Base-by-base conservation (phyloP, 2,329 filamentous ascomycete genomes). In the Pyricularia sp. region DNA sequence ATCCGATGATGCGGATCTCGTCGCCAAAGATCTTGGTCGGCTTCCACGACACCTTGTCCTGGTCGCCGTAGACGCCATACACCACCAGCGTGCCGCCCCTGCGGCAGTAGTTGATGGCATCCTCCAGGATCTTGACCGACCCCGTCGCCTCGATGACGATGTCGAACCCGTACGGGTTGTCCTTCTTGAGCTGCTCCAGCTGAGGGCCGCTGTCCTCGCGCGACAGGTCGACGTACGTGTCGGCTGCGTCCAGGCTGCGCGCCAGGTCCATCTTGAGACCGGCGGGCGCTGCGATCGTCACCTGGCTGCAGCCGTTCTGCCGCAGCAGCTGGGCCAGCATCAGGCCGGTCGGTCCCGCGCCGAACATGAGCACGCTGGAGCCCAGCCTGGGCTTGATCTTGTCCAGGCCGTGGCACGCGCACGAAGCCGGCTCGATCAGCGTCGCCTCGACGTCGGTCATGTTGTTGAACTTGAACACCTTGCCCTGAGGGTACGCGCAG, bases 261-360 rank as follows among this genome's bases (percentile, higher is more conserved):
- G 90, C 90, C 33, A 92, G 79, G 14, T 92, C 85, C 84, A 92
- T 88, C 81, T 92, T 92, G 66, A 90, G 79, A 66, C 90, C 90
- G 70, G 83, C 81, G 2, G 89, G 89, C 0, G 89, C 88, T n/a
- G 88, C 88, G 73, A 92, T 84, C 55, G 89, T 88, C 68, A 92
- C 86, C 72, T 89, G 85, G 77, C 88, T 63, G 25, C 59, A 63
- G 1, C 59, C 59, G 12, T 63, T 63, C 25, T 63, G 59, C 12
- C 83, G 81, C 69, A 90, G 81, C 72, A 90, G 81, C 75, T 91
- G 88, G 33, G 88, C 25, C 59, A 63, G 59, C 76, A 82, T 81
- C 42, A 91, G 82, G 70, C 89, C 89, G 36, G 89, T 91, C 11
- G 89, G 88, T 5, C 89, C 89, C 71, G 86, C 86, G 69, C 87